phyloP scores from a whole-genome alignment of 2,329 filamentous ascomycete species.

The Colletotrichum sp. region DNA sequence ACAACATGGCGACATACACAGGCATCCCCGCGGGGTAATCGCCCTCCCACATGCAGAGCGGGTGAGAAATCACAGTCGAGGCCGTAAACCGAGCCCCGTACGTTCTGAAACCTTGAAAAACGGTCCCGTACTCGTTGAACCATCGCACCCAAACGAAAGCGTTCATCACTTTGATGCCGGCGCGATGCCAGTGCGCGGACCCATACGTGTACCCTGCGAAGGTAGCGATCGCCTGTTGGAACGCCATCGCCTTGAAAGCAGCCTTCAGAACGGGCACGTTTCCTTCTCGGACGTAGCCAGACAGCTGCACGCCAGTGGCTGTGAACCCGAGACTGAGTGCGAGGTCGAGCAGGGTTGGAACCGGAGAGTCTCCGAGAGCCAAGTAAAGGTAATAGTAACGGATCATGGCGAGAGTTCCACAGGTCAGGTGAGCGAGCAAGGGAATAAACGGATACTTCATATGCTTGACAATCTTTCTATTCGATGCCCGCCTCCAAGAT shows the following conservation, averaged over 20 bases:
- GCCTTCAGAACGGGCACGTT: not conserved
- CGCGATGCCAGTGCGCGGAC: constrained; percentile 9
- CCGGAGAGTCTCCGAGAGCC: not conserved
- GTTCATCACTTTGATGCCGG: constrained; percentile 1
- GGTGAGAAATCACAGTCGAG: not conserved
- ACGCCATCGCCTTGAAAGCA: not conserved
- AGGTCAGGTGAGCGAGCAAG: not conserved
- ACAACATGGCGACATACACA: not conserved
- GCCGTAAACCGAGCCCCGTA: not conserved
- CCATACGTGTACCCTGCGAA: not conserved
- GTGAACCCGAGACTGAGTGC: not conserved
- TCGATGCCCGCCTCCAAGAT: not conserved
- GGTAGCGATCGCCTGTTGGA: not conserved
- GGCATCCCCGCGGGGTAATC: constrained; percentile 19
- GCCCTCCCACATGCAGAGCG: constrained; percentile 8
- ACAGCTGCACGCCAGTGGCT: not conserved
- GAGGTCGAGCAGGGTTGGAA: not conserved
- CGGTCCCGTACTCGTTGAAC: not conserved
- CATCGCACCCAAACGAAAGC: constrained; percentile 5
- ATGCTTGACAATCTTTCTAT: not conserved
- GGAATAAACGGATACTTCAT: not conserved
- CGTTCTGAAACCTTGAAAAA: not conserved
- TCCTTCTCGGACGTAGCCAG: not conserved
- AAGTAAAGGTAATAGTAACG: not conserved
- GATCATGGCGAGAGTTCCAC: not conserved